A percentile compares a stretch with the other conserved stretches of the same genome.
Evolutionary conservation across 2,329 filamentous ascomycete species (phyloP).

Genomic region (Aspergillus latus): DNA sequence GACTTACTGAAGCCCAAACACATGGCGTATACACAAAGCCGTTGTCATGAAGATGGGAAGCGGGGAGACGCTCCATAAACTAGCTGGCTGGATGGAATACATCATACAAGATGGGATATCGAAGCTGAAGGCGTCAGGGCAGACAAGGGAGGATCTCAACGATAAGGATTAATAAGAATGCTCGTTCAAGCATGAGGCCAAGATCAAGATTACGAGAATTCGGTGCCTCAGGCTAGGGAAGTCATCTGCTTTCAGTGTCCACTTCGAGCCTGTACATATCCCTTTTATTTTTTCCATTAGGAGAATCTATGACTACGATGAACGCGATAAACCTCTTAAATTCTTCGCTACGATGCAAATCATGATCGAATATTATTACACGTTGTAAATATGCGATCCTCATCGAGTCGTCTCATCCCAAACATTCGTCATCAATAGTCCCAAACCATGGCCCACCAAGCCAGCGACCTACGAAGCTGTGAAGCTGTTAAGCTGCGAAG

Average conservation of each 20-base stretch:
- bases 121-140: no score
- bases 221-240: background rate
- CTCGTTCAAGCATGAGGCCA: no score
- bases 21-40: background rate
- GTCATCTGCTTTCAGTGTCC: background rate
- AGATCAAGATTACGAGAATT: background rate
- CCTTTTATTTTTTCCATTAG: background rate
- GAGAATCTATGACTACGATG: background rate
- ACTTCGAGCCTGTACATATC: background rate
- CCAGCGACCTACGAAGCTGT: background rate
- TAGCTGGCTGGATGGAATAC: no score
- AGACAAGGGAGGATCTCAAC: no score
- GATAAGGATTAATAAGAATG: no score
- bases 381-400: background rate
- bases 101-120: no score
- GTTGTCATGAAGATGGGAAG: no score
- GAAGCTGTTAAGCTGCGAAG: background rate
- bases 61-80: no score
- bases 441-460: background rate
- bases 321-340: background rate
- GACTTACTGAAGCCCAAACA: background rate
- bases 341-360: constrained; percentile 1
- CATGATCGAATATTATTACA: background rate
- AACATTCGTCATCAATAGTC: constrained; percentile 10
- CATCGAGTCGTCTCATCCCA: background rate